These are phyloP conservation scores for Ophiostoma himal-ulmi DNA, from an alignment of 2,329 filamentous ascomycete species.

Conservation along the genomic window DNA sequence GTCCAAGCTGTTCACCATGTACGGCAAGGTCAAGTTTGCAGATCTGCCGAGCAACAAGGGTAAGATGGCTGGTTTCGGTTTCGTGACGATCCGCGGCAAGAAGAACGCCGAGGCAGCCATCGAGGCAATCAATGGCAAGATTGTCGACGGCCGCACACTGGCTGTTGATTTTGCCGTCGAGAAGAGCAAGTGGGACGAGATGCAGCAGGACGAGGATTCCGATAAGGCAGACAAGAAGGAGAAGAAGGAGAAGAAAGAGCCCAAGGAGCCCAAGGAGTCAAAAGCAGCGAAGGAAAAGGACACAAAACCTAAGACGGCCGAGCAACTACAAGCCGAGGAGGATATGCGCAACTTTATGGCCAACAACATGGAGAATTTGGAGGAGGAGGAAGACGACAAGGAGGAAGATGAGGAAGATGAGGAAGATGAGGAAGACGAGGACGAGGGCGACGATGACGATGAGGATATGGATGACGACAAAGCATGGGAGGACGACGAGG, in stretches of 20 bases:
- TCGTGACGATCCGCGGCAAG: constrained; percentile 78
- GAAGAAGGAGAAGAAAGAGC: constrained; percentile 32
- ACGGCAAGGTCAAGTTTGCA: constrained; percentile 84
- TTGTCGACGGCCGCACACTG: constrained; percentile 77
- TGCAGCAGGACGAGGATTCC: constrained; percentile 40
- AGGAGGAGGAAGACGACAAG: constrained; percentile 44
- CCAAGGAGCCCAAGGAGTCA: constrained; percentile 25
- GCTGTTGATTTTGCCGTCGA: constrained; percentile 98
- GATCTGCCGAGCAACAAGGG: constrained; percentile 74
- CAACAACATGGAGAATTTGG: constrained; percentile 51
- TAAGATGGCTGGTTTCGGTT: constrained; percentile 82
- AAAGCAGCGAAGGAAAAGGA: constrained; percentile 25
- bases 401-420: constrained; percentile 43
- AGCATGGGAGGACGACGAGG: constrained; percentile 35
- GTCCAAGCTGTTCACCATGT: constrained; percentile 71
- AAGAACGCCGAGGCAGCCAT: constrained; percentile 91
- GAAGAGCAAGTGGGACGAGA: constrained; percentile 74
- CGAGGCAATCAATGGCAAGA: constrained; percentile 78
- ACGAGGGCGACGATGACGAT: constrained; percentile 41
- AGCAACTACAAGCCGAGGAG: constrained; percentile 35
- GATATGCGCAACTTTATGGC: constrained; percentile 52
- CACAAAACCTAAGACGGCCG: constrained; percentile 29
- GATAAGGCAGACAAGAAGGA: constrained; percentile 29
- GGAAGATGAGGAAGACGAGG: constrained; percentile 42
- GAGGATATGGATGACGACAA: constrained; percentile 42